phyloP scores from a whole-genome alignment of 306 rosid species.

The Sicyos edulis region DNA sequence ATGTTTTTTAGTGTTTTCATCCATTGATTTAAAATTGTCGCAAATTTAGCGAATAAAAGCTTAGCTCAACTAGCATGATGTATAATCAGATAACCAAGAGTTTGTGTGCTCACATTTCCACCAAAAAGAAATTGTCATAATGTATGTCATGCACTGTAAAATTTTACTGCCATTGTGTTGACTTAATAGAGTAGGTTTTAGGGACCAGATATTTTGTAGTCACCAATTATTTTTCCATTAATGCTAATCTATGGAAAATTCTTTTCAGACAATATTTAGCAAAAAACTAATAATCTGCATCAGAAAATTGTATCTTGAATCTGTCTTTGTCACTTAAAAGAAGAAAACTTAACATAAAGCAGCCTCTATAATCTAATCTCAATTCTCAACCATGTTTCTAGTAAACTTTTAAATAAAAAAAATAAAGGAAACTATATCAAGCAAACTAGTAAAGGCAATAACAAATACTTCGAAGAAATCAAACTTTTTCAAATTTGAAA shows the following conservation, averaged over 20 bases:
- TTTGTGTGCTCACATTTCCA: too few species aligned
- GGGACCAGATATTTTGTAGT: too few species aligned
- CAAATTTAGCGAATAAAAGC: too few species aligned
- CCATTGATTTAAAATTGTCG: not conserved
- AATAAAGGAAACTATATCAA: too few species aligned
- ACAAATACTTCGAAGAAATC: too few species aligned
- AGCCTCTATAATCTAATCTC: not conserved
- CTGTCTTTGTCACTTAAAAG: not conserved
- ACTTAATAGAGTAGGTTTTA: not conserved
- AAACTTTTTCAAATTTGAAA: too few species aligned
- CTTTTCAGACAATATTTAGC: not conserved
- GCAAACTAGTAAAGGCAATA: too few species aligned
- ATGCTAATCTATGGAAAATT: too few species aligned
- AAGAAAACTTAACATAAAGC: not conserved
- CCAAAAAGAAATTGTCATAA: not conserved
- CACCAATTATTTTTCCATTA: too few species aligned
- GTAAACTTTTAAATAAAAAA: too few species aligned
- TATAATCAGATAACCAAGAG: too few species aligned
- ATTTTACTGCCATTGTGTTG: not conserved
- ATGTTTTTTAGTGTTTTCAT: not conserved
- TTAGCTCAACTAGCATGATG: too few species aligned
- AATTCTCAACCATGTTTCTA: conserved; percentile 1
- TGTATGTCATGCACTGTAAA: not conserved
- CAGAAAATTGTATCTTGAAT: not conserved
- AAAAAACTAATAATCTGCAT: not conserved